A percentile compares a stretch with the other conserved stretches of the same genome.
Evolutionary conservation across 495 filamentous ascomycete species (phyloP).

Genomic region (Aspergillus homomorphus): DNA sequence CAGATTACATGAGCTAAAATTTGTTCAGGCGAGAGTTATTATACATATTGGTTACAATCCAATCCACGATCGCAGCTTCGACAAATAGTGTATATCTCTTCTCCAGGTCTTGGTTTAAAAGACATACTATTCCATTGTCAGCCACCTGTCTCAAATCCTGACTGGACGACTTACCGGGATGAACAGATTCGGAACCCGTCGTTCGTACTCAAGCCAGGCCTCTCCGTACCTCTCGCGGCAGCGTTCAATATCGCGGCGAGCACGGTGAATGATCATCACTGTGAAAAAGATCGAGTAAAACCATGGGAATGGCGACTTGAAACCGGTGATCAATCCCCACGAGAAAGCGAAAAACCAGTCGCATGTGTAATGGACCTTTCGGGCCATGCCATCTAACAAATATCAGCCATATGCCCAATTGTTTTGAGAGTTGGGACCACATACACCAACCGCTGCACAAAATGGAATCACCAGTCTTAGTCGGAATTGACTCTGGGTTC

Average conservation of each 20-base stretch:
- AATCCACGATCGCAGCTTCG: too few relatives aligned
- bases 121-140: constrained; percentile 15
- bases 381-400: constrained; percentile 60
- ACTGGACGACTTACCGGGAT: constrained; percentile 72
- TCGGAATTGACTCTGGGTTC: constrained; percentile 75
- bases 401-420: neutral
- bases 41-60: neutral
- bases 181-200: constrained; percentile 82
- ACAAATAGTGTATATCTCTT: neutral
- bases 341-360: constrained; percentile 77
- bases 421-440: constrained; percentile 10
- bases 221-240: constrained; percentile 87
- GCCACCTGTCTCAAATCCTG: neutral
- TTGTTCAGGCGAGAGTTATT: neutral
- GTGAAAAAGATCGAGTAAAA: constrained; percentile 90
- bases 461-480: constrained; percentile 70
- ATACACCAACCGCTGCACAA: constrained; percentile 86
- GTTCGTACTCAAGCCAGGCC: constrained; percentile 86
- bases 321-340: constrained; percentile 62
- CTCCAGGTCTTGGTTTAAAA: constrained; percentile 7
- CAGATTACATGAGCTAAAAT: constrained; percentile 19
- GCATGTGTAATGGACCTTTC: constrained; percentile 90
- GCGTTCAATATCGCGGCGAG: constrained; percentile 72
- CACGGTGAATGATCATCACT: constrained; percentile 85
- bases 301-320: constrained; percentile 70